Conservation (phyloP, 2,329 filamentous ascomycete genomes). For the Paecilomyces sp. region DNA sequence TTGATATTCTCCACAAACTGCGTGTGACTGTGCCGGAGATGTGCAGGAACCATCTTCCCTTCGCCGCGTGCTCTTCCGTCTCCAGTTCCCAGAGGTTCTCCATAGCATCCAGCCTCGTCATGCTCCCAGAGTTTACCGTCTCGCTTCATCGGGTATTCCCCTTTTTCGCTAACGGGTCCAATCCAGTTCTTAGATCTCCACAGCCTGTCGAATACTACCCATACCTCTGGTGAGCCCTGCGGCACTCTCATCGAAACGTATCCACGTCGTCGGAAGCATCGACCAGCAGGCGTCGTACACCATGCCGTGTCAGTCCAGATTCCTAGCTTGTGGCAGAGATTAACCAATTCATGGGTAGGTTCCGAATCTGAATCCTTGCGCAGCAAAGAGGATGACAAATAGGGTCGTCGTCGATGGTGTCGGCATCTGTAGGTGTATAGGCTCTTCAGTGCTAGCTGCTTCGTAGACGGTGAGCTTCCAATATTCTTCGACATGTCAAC, state of each 20-base stretch:
- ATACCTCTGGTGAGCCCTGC: constrained; percentile 50
- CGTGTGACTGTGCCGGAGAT: constrained; percentile 47
- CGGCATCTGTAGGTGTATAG: constrained; percentile 56
- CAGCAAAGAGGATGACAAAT: constrained; percentile 48
- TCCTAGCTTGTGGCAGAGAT: constrained; percentile 50
- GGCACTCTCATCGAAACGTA: constrained; percentile 51
- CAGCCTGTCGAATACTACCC: constrained; percentile 55
- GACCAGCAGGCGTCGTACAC: constrained; percentile 52
- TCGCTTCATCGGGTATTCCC: constrained; percentile 22
- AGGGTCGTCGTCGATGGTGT: constrained; percentile 55
- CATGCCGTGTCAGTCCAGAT: constrained; percentile 58
- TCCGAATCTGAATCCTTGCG: constrained; percentile 54
- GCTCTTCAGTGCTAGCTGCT: constrained; percentile 48
- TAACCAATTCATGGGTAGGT: constrained; percentile 54
- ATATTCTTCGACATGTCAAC: constrained; percentile 37
- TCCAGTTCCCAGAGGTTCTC: constrained; percentile 48
- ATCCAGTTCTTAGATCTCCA: constrained; percentile 55
- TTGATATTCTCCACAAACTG: constrained; percentile 47
- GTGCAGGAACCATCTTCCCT: constrained; percentile 48
- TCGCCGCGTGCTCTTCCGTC: constrained; percentile 39
- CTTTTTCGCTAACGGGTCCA: constrained; percentile 32
- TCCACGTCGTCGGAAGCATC: constrained; percentile 50
- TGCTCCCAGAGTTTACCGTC: constrained; percentile 53
- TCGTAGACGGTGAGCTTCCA: constrained; percentile 22
- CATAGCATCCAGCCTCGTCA: constrained; percentile 46